Base-by-base conservation (phyloP, 2,329 filamentous ascomycete species). In the Chrysoporthe deuterocubensis region DNA sequence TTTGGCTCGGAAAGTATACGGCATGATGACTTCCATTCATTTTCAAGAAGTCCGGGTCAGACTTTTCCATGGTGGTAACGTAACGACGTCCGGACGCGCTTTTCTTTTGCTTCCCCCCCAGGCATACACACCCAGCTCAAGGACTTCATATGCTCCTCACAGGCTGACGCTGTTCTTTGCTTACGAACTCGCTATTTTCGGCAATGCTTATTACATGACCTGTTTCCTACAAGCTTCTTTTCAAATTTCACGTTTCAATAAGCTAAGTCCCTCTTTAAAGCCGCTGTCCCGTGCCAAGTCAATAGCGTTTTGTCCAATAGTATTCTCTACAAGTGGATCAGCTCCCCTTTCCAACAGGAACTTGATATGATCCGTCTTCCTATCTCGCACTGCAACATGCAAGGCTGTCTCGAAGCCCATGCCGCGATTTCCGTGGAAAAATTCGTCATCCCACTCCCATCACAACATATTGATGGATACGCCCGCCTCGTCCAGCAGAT, bases 391-490 rank as follows among this genome's bases (percentile, higher is more conserved):
- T 60, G 58, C 58, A 26, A 21, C 58, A 26, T 60, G 58, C 37
- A 60, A 44, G 37, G 58, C 58, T 7, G 58, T 46, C 37, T 40
- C 58, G 58, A 60, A 60, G 8, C 21, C 42, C 21, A 42, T 44
- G 7, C 40, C 32, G 18, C 42, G 11, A 44, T 60, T 46, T 44
- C 40, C 58, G 11, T 44, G n/a, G 58, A 60, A 60, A 32, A 32
- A 60, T 8, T 60, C 58, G 21, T 43, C 37, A 44, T 60, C 58
- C 58, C 58, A 60, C 42, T 60, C 58, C 58, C 58, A 60, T 44
- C 44, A 5, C 58, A n/a, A 26, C 40, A 60, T 60, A 37, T 60
- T 32, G 42, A 60, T 60, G 21, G 58, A 32, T n/a, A 60, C 58
- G 9, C 11, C 18, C 44, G 58, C 58, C 18, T 60, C 42, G 42